A percentile compares a stretch with the other conserved stretches of the same genome.
Conservation (phyloP, 176 grass and related monocot species). For the Phragmites australis region DNA sequence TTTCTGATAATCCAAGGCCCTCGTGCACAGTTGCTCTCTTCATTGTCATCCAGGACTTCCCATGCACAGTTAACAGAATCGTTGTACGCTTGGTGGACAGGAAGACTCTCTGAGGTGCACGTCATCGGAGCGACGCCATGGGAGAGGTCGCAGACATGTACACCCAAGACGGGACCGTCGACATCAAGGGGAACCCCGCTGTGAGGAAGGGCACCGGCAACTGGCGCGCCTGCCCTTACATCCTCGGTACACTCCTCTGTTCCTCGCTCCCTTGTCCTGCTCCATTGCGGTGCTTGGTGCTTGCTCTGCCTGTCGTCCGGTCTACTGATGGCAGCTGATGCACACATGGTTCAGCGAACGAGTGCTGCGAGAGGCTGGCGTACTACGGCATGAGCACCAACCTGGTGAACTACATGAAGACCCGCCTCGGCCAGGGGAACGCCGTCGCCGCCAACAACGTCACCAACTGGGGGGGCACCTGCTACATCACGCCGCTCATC, state of each 20-base stretch:
- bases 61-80: neutral
- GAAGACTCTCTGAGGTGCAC: neutral
- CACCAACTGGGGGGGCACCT: slow-evolving; percentile 74
- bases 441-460: slow-evolving; percentile 63
- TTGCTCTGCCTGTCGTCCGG: neutral
- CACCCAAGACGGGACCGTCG: slow-evolving; percentile 80
- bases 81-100: slow-evolving; percentile 9
- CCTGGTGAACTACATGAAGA: slow-evolving; percentile 78
- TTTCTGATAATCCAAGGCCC: neutral
- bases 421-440: slow-evolving; percentile 45
- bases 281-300: no score
- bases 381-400: slow-evolving; percentile 95
- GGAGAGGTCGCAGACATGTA: slow-evolving; percentile 50
- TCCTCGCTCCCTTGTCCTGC: neutral
- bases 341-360: slow-evolving; percentile 49
- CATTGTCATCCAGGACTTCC: neutral
- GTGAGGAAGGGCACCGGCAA: slow-evolving; percentile 64
- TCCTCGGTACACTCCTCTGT: slow-evolving; percentile 52
- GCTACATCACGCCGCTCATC: slow-evolving; percentile 75
- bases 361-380: slow-evolving; percentile 79
- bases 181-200: slow-evolving; percentile 68
- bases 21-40: neutral
- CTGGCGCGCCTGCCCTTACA: slow-evolving; percentile 83
- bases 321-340: neutral
- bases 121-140: slow-evolving; percentile 35